phyloP scores from a whole-genome alignment of 495 filamentous ascomycete genomes.

The Penicillium malachiteum region DNA sequence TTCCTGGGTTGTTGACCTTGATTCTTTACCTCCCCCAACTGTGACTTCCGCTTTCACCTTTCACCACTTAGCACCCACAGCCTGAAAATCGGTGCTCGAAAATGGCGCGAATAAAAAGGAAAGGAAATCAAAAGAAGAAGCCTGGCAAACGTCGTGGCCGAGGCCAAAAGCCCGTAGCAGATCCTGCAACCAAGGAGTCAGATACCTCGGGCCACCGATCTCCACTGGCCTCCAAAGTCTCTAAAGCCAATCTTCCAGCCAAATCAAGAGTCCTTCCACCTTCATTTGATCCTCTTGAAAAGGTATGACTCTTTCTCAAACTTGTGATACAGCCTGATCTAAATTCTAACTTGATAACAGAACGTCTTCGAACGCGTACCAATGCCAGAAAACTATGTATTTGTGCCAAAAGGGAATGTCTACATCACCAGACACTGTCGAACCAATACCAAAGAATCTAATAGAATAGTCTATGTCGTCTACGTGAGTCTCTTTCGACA shows the following conservation, averaged over 20 bases:
- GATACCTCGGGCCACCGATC: background rate
- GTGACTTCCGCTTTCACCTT: too few species aligned
- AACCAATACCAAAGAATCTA: slow-evolving; percentile 42
- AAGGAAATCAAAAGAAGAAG: too few species aligned
- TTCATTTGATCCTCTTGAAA: slow-evolving; percentile 22
- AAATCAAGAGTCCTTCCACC: slow-evolving; percentile 7
- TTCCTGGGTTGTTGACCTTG: too few species aligned
- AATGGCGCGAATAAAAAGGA: too few species aligned
- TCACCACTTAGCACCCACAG: too few species aligned
- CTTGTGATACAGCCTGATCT: background rate
- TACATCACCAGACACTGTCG: slow-evolving; percentile 53
- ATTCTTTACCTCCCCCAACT: too few species aligned
- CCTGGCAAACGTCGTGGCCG: background rate
- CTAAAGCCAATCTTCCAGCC: background rate
- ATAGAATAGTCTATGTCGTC: slow-evolving; percentile 41
- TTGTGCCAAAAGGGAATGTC: slow-evolving; percentile 50
- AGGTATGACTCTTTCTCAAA: slow-evolving; percentile 6
- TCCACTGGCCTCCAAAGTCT: background rate
- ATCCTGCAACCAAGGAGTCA: background rate
- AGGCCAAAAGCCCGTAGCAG: background rate
- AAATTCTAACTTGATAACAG: slow-evolving; percentile 12
- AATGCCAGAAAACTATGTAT: slow-evolving; percentile 39
- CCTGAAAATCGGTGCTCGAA: too few species aligned
- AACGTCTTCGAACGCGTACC: slow-evolving; percentile 28
- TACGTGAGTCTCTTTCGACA: slow-evolving; percentile 28